Evolutionary conservation across 1,284 basidiomycete species (phyloP).

Genomic region (Rhodotorula sp.): DNA sequence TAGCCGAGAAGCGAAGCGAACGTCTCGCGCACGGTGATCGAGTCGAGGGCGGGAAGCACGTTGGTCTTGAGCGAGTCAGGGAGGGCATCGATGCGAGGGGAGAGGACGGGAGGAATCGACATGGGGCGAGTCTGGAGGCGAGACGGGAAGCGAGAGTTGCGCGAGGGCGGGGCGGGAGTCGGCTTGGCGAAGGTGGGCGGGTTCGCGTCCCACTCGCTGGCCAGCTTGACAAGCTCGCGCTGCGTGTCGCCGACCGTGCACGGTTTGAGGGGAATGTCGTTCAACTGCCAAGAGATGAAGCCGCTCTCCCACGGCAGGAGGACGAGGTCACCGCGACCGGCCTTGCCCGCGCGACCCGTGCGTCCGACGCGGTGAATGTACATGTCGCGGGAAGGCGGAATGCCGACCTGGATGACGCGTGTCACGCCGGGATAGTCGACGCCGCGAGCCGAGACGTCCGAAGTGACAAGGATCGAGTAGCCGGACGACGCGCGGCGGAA

Average conservation of each 20-base stretch:
- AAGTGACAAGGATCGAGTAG: slow-evolving; percentile 50
- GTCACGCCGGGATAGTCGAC: slow-evolving; percentile 70
- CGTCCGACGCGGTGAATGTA: slow-evolving; percentile 92
- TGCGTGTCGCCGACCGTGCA: slow-evolving; percentile 60
- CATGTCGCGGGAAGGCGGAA: slow-evolving; percentile 69
- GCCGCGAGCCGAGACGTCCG: slow-evolving; percentile 54
- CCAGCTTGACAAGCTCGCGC: slow-evolving; percentile 59
- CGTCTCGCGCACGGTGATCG: slow-evolving; percentile 63
- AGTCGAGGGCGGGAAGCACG: slow-evolving; percentile 57
- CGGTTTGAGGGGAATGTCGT: slow-evolving; percentile 69
- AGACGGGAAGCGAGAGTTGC: slow-evolving; percentile 7
- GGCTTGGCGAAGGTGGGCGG: slow-evolving; percentile 46
- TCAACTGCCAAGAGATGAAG: slow-evolving; percentile 68
- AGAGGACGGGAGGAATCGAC: slow-evolving; percentile 29
- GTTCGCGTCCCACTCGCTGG: slow-evolving; percentile 59
- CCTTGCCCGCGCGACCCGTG: slow-evolving; percentile 73
- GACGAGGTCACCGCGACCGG: slow-evolving; percentile 84
- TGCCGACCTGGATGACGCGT: slow-evolving; percentile 88
- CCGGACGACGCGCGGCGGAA: slow-evolving; percentile 68
- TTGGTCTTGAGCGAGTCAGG: slow-evolving; percentile 50
- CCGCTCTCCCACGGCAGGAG: slow-evolving; percentile 78
- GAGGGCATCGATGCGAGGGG: slow-evolving; percentile 49
- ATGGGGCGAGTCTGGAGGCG: neutral
- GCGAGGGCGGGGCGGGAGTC: neutral
- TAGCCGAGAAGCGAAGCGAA: slow-evolving; percentile 74